phyloP scores from a whole-genome alignment of 2,329 filamentous ascomycete genomes.

The Gaeumannomyces sp. region DNA sequence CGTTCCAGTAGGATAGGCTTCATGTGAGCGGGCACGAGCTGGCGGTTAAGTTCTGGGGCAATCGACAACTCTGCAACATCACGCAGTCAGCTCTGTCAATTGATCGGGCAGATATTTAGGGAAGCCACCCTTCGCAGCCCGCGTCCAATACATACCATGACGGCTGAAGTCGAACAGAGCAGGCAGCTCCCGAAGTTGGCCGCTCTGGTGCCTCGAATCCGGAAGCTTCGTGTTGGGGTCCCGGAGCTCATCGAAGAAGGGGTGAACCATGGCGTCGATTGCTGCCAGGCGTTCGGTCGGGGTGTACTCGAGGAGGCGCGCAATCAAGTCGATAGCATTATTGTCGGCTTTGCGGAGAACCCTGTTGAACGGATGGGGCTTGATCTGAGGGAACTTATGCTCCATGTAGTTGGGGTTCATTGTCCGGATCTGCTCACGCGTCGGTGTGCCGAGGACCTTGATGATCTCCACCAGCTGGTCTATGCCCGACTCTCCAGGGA shows the following conservation, averaged over 20 bases:
- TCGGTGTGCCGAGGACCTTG: conserved; percentile 95
- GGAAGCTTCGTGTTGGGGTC: conserved; percentile 87
- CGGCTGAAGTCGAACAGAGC: conserved; percentile 87
- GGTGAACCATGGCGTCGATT: conserved; percentile 94
- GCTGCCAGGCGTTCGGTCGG: conserved; percentile 91
- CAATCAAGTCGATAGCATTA: conserved; percentile 92
- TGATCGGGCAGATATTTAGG: not conserved
- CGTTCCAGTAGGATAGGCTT: conserved; percentile 65
- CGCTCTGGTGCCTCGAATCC: conserved; percentile 85
- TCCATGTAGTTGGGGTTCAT: conserved; percentile 99
- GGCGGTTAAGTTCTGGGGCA: conserved; percentile 75
- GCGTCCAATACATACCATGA: conserved; percentile 63
- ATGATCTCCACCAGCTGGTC: conserved; percentile 99
- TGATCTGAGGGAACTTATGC: conserved; percentile 99
- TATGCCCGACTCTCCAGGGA: conserved; percentile 97
- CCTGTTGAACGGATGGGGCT: conserved; percentile 98
- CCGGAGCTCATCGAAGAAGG: conserved; percentile 95
- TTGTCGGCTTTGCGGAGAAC: conserved; percentile 95
- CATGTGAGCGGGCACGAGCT: conserved; percentile 80
- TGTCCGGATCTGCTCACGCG: conserved; percentile 94
- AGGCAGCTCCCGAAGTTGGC: conserved; percentile 74
- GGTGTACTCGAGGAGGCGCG: conserved; percentile 89
- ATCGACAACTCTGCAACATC: conserved; percentile 82
- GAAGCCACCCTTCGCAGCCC: too few species aligned
- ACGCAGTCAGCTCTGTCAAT: conserved; percentile 13